Evolutionary conservation across 306 rosid species (phyloP).

Genomic region (Rubus idaeus): DNA sequence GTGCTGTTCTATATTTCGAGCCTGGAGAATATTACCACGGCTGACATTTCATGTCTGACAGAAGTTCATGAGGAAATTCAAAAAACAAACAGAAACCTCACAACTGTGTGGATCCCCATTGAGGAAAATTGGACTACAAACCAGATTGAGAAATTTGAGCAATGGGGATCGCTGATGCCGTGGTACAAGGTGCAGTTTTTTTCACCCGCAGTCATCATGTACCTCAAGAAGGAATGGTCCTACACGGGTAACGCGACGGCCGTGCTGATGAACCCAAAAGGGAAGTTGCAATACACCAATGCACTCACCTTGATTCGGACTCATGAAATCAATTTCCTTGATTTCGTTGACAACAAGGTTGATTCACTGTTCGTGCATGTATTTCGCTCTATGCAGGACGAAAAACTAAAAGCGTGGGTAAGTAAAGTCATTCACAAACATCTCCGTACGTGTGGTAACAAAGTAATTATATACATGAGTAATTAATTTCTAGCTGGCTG

Average conservation of each 20-base stretch:
- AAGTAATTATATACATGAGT: neutral
- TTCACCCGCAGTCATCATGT: slow-evolving; percentile 17
- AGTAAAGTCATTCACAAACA: neutral
- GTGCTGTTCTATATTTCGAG: neutral
- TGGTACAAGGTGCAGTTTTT: slow-evolving; percentile 32
- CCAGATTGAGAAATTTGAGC: slow-evolving; percentile 17
- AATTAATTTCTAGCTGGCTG: no score
- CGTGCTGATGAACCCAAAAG: slow-evolving; percentile 33
- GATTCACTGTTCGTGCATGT: slow-evolving; percentile 4
- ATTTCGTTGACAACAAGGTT: slow-evolving; percentile 5
- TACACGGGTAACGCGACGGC: slow-evolving; percentile 33
- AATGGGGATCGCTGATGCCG: slow-evolving; percentile 17
- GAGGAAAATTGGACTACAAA: slow-evolving; percentile 18
- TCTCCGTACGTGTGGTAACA: neutral
- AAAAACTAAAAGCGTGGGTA: slow-evolving; percentile 27
- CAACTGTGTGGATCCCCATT: slow-evolving; percentile 41
- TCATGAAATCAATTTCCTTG: slow-evolving; percentile 30
- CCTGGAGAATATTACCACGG: neutral
- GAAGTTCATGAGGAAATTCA: neutral
- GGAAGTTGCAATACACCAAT: slow-evolving; percentile 20
- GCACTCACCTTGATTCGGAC: slow-evolving; percentile 31
- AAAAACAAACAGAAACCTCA: slow-evolving; percentile 3
- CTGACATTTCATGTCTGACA: slow-evolving; percentile 20
- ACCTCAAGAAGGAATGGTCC: slow-evolving; percentile 38
- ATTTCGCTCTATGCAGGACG: neutral